Evolutionary conservation across 192 early-diverging fungal species (phyloP), one percentile per base, ranked within the genome.

Genomic region (Chytriomyces sp.): DNA sequence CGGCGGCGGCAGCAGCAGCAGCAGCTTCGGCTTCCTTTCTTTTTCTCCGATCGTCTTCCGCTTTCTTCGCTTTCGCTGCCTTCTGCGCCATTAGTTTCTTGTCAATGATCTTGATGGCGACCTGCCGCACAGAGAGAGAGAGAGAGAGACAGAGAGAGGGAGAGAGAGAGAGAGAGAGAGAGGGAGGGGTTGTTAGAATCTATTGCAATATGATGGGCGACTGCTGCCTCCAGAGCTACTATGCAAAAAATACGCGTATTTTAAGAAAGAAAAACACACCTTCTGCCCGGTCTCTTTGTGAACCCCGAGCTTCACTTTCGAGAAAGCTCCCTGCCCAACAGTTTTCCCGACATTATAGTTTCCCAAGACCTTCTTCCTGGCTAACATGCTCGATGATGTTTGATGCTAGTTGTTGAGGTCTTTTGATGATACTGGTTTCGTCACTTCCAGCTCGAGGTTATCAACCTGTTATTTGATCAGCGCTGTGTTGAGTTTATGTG

Each of bases 291-390:
- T 89, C 49, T 87, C 83, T 61, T 76, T 86, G 80, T 91, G 88
- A 28, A 77, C 78, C 5, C 82, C 90, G 46, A 91, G 77, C 80
- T 91, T 91, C 65, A 91, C 90, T 77, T 91, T 91, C 43, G 87
- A 89, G 69, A 91, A 91, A 10, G 90, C 90, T 45, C 90, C 90
- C 77, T 90, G 84, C 0, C 90, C 90, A 28, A 91, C 86, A 18
- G 90, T 91, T 72, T 89, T 89, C 8, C 86, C 86, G 16, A 90
- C 82, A 28, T 85, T 80, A 75, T 90, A 90, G 69, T 87, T 88
- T 3, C 87, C 87, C 28, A 89, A 72, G 26, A 84, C 75, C 57
- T 80, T 84, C 73, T 87, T 87, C 24, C 80, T 61, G 3, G 79
- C 79, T 28, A 86, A 64, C 84, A 86, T 86, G 35, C 35, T 35